Base-by-base conservation (phyloP, 805 yeast species). In the Lipomyces chichibuensis region DNA sequence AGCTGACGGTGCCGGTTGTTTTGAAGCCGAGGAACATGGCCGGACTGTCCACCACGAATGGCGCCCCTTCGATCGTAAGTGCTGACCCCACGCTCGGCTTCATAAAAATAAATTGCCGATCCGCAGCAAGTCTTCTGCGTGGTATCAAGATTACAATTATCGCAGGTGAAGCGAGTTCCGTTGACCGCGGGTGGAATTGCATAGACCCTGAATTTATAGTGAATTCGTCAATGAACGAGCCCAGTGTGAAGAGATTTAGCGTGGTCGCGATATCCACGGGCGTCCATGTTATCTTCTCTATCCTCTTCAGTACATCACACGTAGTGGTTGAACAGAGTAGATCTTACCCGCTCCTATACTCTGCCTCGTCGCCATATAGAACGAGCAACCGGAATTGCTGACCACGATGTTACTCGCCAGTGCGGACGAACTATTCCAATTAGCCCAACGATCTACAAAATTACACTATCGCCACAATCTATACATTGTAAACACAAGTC, bases 401-500 rank as follows among this genome's bases (percentile, higher is more conserved):
- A 54, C 60, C 2, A 59, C 63, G 7, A 55, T 63, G 37, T 55
- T n/a, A 27, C 60, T 32, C 11, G 65, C 63, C 11, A 62, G 32
- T 14, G 49, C 65, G 23, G 63, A 62, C 8, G 69, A 65, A 52
- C 69, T 65, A 53, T 5, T n/a, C 35, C 7, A 43, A 11, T 13
- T 17, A 49, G 53, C 27, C 13, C 20, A 17, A 23, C 14, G 5
- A 35, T 37, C 25, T 20, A 32, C 3, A 8, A 37, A 14, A 29
- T 5, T 29, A 35, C 51, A 46, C 33, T 43, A 37, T 43, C 6
- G 37, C 2, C 17, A 37, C n/a, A 2, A n/a, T 14, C 13, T 58
- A 11, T 33, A 65, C 65, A 65, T 65, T 43, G 68, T 65, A 14
- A 65, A 54, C 14, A 65, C 46, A 13, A 57, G 35, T n/a, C 68